These are phyloP conservation scores for Crithidia fasciculata DNA, from an alignment of 208 protist genomes.

Conservation along the genomic window DNA sequence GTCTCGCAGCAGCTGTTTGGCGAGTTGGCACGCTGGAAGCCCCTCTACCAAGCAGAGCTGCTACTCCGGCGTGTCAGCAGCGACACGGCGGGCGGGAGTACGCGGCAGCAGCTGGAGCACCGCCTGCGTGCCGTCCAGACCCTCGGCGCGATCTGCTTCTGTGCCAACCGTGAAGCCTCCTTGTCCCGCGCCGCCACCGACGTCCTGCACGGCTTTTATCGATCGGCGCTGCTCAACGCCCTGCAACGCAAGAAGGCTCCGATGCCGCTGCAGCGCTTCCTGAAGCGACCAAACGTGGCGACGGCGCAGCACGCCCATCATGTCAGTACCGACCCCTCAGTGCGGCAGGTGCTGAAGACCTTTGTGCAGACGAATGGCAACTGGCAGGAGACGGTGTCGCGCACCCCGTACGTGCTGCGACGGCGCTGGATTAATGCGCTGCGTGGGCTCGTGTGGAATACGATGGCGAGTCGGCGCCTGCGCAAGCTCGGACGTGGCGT, in stretches of 20 bases:
- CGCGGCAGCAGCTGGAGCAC: conserved; percentile 53
- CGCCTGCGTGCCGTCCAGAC: conserved; percentile 67
- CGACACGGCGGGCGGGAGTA: conserved; percentile 6
- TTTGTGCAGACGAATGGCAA: conserved; percentile 72
- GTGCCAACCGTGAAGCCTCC: conserved; percentile 74
- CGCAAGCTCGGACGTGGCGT: conserved; percentile 40
- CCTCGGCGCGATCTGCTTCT: conserved; percentile 84
- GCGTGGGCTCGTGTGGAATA: conserved; percentile 80
- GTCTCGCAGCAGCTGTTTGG: conserved; percentile 44
- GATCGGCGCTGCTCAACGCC: conserved; percentile 79
- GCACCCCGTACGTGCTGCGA: conserved; percentile 76
- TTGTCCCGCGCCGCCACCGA: conserved; percentile 81
- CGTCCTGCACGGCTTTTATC: conserved; percentile 83
- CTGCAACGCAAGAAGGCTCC: conserved; percentile 69
- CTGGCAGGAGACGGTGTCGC: conserved; percentile 62
- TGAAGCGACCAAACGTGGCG: conserved; percentile 63
- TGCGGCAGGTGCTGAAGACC: conserved; percentile 68
- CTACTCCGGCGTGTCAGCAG: conserved; percentile 77
- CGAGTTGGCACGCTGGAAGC: conserved; percentile 73
- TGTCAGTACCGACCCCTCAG: conserved; percentile 65
- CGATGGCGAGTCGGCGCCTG: conserved; percentile 76
- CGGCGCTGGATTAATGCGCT: conserved; percentile 84
- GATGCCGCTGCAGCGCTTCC: conserved; percentile 67
- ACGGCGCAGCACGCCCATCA: conserved; percentile 66
- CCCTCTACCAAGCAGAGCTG: conserved; percentile 69